Base-by-base conservation (phyloP, 2,329 filamentous ascomycete genomes). In the Aureobasidium sp. region DNA sequence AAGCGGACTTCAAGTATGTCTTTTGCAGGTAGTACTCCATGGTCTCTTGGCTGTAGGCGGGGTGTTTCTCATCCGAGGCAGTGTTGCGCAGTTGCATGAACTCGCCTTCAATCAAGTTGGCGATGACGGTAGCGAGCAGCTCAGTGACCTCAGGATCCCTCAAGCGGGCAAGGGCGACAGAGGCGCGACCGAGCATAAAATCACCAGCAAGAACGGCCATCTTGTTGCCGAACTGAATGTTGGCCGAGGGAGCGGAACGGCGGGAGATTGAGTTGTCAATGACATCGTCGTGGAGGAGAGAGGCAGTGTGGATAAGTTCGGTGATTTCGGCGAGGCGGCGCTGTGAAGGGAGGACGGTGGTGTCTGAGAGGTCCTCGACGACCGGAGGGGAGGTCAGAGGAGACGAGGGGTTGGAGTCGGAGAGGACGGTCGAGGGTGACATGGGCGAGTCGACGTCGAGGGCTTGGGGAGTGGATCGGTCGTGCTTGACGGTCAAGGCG, bases 81-180 rank as follows among this genome's bases (percentile, higher is more conserved):
- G 94, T 97, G 76, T 99, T 99, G 79, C 96, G 95, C 69, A 99
- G 80, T 79, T 99, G 94, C 94, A 99, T 99, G 79, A 99, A 97
- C 76, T 99, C 94, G 71, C 94, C 94, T 78, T 99, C 94, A 22
- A 99, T 92, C 29, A 99, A 80, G 74, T 99, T 99, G 48, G 94
- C 93, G 68, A 99, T 97, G 45, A 97, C 94, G 0, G 93, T 97
- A 4, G 94, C 91, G 34, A 99, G 80, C 8, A 99, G 83, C 78
- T 99, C 94, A 9, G 91, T 91, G 2, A 99, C 94, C 76, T 99
- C 94, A 47, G 92, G 89, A 71, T 99, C 91, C 36, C 93, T 85
- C 63, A 99, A 79, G 45, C 94, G 86, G 15, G 94, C 94, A 45
- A 99, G 82, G 6, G 93, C 93, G 7, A 97, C 92, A 0, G 94